These are phyloP conservation scores for Annulohypoxylon truncatum DNA, from an alignment of 2,329 filamentous ascomycete genomes.

Conservation along the genomic window DNA sequence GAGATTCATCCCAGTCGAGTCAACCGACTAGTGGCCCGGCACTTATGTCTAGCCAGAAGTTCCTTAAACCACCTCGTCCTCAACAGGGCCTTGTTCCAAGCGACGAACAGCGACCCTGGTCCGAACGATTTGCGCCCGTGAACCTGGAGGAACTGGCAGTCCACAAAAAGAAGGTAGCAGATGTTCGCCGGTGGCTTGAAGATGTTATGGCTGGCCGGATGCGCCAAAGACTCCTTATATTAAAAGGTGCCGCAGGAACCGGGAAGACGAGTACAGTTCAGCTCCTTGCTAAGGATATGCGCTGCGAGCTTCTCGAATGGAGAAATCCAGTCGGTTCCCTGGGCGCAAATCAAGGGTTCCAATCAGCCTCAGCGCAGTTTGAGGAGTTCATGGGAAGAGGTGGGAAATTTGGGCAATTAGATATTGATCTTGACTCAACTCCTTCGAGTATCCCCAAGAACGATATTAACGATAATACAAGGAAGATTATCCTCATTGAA, in stretches of 20 bases:
- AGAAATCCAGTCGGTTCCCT: slow-evolving; percentile 78
- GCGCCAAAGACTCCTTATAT: slow-evolving; percentile 79
- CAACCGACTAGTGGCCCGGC: slow-evolving; percentile 43
- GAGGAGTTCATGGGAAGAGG: slow-evolving; percentile 90
- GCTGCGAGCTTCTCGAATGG: slow-evolving; percentile 87
- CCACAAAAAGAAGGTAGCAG: slow-evolving; percentile 91
- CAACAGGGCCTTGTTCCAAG: slow-evolving; percentile 49
- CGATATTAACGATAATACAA: slow-evolving; percentile 43
- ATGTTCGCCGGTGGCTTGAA: slow-evolving; percentile 86
- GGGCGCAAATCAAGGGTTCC: slow-evolving; percentile 69
- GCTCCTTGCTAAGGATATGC: slow-evolving; percentile 81
- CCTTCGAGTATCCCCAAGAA: slow-evolving; percentile 15
- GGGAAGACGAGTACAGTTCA: slow-evolving; percentile 92
- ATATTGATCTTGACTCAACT: slow-evolving; percentile 52
- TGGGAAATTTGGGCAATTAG: slow-evolving; percentile 81
- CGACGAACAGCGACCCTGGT: slow-evolving; percentile 81
- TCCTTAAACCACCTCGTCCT: slow-evolving; percentile 58
- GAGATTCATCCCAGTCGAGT: slow-evolving; percentile 51
- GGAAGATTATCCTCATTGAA: slow-evolving; percentile 78
- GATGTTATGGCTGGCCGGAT: slow-evolving; percentile 74
- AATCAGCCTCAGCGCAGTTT: slow-evolving; percentile 83
- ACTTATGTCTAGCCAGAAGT: slow-evolving; percentile 60
- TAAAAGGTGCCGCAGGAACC: slow-evolving; percentile 91
- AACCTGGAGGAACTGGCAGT: slow-evolving; percentile 88
- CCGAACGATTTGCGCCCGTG: slow-evolving; percentile 81